phyloP scores from a whole-genome alignment of 192 early-diverging fungal genomes.

The Coemansia sp. region DNA sequence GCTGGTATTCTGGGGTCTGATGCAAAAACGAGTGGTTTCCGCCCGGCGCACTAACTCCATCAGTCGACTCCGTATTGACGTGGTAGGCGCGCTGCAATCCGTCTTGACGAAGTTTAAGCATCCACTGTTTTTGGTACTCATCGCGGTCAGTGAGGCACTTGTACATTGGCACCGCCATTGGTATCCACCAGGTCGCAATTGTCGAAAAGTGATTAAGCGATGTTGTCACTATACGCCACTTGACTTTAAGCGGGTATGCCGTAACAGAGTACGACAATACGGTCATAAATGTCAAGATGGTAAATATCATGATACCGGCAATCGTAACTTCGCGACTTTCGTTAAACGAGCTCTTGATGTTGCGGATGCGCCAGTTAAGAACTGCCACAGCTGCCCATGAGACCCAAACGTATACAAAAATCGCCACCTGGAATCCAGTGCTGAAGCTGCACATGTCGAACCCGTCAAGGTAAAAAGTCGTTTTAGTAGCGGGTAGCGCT shows the following conservation, averaged over 20 bases:
- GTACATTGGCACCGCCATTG: slow-evolving; percentile 41
- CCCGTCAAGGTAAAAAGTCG: slow-evolving; percentile 24
- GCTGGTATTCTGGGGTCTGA: background rate
- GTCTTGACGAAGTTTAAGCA: slow-evolving; percentile 25
- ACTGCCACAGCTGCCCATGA: slow-evolving; percentile 27
- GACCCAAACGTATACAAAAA: slow-evolving; percentile 44
- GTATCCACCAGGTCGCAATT: slow-evolving; percentile 40
- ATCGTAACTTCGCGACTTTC: slow-evolving; percentile 40
- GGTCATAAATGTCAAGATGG: slow-evolving; percentile 32
- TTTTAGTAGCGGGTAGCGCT: slow-evolving; percentile 1
- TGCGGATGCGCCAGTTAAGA: slow-evolving; percentile 45
- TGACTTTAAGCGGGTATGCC: slow-evolving; percentile 18
- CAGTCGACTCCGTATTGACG: background rate
- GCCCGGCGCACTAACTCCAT: background rate
- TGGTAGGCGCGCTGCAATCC: slow-evolving; percentile 39
- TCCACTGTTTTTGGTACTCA: slow-evolving; percentile 25
- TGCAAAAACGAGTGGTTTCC: background rate
- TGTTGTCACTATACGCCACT: slow-evolving; percentile 32
- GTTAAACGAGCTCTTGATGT: slow-evolving; percentile 55
- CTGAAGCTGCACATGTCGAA: slow-evolving; percentile 37
- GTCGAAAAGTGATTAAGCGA: slow-evolving; percentile 35
- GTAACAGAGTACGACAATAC: slow-evolving; percentile 32
- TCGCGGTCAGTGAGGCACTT: slow-evolving; percentile 29
- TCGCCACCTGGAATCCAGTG: slow-evolving; percentile 30
- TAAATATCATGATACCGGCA: slow-evolving; percentile 26